Percentiles rank a stretch among this genome's conserved stretches.
These are phyloP conservation scores for Teratosphaeria nubilosa DNA, from an alignment of 2,329 filamentous ascomycete genomes.

Conservation along the genomic window DNA sequence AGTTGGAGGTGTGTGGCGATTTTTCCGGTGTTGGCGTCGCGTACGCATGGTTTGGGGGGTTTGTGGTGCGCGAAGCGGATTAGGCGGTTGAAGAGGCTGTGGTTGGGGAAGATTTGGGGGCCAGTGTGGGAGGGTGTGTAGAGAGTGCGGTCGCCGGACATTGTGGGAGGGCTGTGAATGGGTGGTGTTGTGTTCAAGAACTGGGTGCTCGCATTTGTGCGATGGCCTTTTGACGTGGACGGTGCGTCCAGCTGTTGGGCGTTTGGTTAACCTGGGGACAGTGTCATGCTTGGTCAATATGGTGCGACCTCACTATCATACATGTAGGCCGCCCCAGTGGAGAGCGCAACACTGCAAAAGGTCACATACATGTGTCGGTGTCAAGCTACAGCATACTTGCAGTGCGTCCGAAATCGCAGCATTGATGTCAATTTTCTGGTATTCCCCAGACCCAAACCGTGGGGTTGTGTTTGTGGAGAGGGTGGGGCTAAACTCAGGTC, in stretches of 20 bases:
- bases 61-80: conserved; percentile 29
- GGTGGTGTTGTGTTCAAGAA: background rate
- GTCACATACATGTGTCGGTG: background rate
- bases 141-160: conserved; percentile 17
- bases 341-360: background rate
- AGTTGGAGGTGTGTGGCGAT: conserved; percentile 34
- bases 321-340: too few species aligned
- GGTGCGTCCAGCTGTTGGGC: background rate
- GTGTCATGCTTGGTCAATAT: background rate
- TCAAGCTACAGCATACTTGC: background rate
- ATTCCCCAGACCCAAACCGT: background rate
- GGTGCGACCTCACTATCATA: background rate
- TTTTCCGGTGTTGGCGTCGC: conserved; percentile 28
- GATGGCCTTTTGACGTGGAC: background rate
- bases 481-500: background rate
- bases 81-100: conserved; percentile 31
- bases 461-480: background rate
- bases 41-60: conserved; percentile 29
- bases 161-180: background rate
- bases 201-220: background rate
- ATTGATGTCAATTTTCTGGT: background rate
- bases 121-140: conserved; percentile 13
- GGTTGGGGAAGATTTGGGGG: conserved; percentile 21
- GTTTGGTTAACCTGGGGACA: background rate
- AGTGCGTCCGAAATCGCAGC: background rate